Base-by-base conservation (phyloP, 495 filamentous ascomycete genomes). In the Aspergillus panamensis region DNA sequence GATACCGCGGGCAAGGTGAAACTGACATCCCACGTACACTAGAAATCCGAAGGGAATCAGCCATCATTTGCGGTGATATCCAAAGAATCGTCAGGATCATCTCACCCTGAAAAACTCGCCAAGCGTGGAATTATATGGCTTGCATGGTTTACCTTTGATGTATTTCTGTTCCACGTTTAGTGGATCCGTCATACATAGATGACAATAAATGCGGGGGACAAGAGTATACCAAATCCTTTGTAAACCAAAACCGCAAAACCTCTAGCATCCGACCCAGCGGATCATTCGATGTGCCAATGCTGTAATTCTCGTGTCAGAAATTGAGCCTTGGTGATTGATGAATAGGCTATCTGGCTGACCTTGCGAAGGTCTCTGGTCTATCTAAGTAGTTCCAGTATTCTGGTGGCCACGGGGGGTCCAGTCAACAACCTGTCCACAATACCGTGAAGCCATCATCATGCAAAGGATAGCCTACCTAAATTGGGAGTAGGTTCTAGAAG, bases 341-440 rank as follows among this genome's bases (percentile, higher is more conserved):
- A 39, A 42, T 51, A 63, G 53, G 57, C 61, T 60, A 61, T 43
- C 54, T 64, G 69, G 64, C 71, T 69, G 70, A 87, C 86, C 82
- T 85, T 65, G 91, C 84, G 73, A 98, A 98, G 40, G 92, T 90
- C 73, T 96, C 95, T 7, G 94, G 94, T 60, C 91, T 84, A 70
- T 98, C 94, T 68, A 98, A 79, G 66, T 98, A 98, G 62, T 94
- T 92, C 94, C 94, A 98, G 74, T 98, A 98, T 77, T 98, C 94
- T 88, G 55, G 32, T 29, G 40, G 47, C 21, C 52, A 29, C 31
- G 55, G 53, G 39, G 49, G 9, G 6, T 6, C 55, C 51, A 55
- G 60, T 67, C 49, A 63, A 66, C 45, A 10, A 31, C 43, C 33
- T 16, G 33, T 32, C 21, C 30, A 30, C 25, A 30, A 25, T 40